Evolutionary conservation across 2,329 filamentous ascomycete genomes (phyloP), one percentile per base, ranked within the genome.

Genomic region (Sordariomycetes sp.): DNA sequence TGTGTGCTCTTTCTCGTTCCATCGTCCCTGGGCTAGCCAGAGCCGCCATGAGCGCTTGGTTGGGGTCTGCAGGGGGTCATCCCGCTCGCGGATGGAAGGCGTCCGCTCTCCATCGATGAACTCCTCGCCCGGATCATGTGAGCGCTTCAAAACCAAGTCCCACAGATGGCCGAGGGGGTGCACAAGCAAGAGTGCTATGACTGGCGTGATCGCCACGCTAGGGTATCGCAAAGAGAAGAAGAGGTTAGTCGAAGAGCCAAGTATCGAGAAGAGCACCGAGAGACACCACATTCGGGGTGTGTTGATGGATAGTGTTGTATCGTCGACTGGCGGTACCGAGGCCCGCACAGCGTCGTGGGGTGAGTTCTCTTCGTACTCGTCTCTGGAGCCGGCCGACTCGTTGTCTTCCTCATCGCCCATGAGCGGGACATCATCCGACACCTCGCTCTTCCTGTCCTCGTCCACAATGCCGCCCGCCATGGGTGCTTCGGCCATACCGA

Each of bases 201-300:
- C 83, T 25, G 86, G 86, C 16, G 85, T 90, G 50, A 93, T 90
- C 40, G 83, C 82, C 54, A 93, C 85, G 55, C 86, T 92, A 19
- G 86, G 86, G 67, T 92, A 93, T 72, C 86, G 74, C 53, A 93
- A 66, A 23, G 85, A 88, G 64, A 93, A 94, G 63, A 93, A 92
- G 26, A 93, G 63, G 55, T 92, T 92, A 23, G 83, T 86, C 3
- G 82, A 83, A 30, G 85, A 90, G 40, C 86, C 86, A 25, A 87
- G 71, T 24, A 92, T 68, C 8, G 85, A 80, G 55, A 92, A 92
- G 8, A 92, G 51, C 23, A 85, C 69, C n/a, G 84, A 86, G 14
- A 92, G 57, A 21, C 68, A 68, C 86, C 85, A 92, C 85, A 92
- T 92, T 35, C 86, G 83, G 24, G 85, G 85, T 5, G 85, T 90